Evolutionary conservation across 768 basidiomycete species (phyloP).

Genomic region (Boletus sp.): DNA sequence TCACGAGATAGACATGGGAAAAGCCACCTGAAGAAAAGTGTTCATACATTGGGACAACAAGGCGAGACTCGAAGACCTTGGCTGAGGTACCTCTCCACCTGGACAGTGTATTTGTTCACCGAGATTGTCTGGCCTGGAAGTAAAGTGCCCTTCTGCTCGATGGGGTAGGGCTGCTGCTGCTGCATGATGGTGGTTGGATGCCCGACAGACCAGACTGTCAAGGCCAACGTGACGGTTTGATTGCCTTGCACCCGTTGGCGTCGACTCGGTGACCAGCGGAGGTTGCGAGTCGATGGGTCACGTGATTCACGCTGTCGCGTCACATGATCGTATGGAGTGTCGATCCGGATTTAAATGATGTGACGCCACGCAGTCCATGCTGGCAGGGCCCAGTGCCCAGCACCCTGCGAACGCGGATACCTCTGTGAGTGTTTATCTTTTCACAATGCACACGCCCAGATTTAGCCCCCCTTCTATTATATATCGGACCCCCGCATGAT

Average conservation of each 20-base stretch:
- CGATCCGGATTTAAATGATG: too few relatives aligned
- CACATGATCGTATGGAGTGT: constrained; percentile 4
- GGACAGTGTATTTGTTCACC: constrained; percentile 87
- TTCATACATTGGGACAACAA: constrained; percentile 9
- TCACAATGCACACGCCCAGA: not conserved
- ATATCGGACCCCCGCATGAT: constrained; percentile 6
- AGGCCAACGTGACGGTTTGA: not conserved
- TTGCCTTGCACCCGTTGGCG: too few relatives aligned
- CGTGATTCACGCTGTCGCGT: constrained; percentile 5
- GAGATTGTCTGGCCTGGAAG: constrained; percentile 82
- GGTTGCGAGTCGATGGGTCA: constrained; percentile 3
- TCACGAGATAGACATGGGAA: constrained; percentile 95
- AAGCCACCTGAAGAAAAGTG: constrained; percentile 73
- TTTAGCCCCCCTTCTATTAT: constrained; percentile 1
- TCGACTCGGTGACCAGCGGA: not conserved
- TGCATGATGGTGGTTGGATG: constrained; percentile 27
- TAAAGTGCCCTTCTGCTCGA: constrained; percentile 62
- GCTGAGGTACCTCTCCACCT: constrained; percentile 91
- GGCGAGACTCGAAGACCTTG: constrained; percentile 60
- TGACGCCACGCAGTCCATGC: too few relatives aligned
- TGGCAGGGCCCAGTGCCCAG: too few relatives aligned
- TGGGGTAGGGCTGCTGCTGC: constrained; percentile 45
- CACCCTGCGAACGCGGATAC: too few relatives aligned
- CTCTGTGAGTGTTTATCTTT: too few relatives aligned
- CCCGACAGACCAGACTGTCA: not conserved